Percentiles rank a stretch among this genome's conserved stretches.
Conservation (phyloP, 345 rosid species). For the Rubroshorea leprosula region DNA sequence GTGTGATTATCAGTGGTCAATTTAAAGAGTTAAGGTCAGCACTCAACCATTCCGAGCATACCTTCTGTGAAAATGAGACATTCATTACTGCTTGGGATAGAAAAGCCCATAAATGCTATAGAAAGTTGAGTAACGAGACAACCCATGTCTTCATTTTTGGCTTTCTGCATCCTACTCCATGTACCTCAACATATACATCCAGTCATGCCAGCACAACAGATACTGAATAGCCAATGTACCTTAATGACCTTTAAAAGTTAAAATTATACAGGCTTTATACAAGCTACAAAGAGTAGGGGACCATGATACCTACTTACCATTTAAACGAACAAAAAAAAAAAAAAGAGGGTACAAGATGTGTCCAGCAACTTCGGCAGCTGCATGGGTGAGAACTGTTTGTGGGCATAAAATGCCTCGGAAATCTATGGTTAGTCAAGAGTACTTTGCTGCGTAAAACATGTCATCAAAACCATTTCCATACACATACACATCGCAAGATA, state of each 20-base stretch:
- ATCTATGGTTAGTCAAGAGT: conserved; percentile 25
- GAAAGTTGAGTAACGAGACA: no score
- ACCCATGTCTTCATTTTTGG: no score
- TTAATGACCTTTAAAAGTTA: neutral
- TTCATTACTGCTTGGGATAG: no score
- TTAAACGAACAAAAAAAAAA: neutral
- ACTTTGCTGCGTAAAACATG: conserved; percentile 7
- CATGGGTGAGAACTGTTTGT: conserved; percentile 10
- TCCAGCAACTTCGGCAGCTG: neutral
- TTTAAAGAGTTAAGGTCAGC: no score
- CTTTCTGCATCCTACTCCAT: no score
- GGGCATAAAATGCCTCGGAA: conserved; percentile 1
- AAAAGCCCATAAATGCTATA: no score
- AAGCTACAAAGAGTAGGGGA: neutral
- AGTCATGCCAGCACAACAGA: no score
- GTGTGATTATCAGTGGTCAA: no score
- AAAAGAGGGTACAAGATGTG: neutral
- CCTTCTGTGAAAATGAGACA: no score
- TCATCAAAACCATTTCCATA: conserved; percentile 1
- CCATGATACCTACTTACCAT: conserved; percentile 1
- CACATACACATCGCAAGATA: neutral
- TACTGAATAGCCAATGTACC: neutral
- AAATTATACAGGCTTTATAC: neutral
- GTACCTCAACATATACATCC: no score
- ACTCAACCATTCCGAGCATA: no score